Evolutionary conservation across 257 asterid species (phyloP).

Genomic region (Ophiorrhiza pumila): DNA sequence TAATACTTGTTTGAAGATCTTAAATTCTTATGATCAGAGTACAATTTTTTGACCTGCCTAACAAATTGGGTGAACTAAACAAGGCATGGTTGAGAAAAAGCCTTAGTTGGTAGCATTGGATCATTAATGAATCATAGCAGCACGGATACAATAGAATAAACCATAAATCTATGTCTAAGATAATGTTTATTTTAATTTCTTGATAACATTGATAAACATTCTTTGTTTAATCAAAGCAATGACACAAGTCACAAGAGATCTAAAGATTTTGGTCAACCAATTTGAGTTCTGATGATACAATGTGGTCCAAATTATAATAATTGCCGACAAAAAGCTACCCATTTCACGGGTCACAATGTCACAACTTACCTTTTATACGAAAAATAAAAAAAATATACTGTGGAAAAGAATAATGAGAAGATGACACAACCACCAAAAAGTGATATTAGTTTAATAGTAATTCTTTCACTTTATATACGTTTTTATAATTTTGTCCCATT

Average conservation of each 20-base stretch:
- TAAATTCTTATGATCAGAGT: too few relatives aligned
- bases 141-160: not conserved
- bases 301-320: conserved; percentile 7
- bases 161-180: not conserved
- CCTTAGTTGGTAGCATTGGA: not conserved
- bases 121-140: not conserved
- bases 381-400: too few relatives aligned
- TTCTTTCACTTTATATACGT: too few relatives aligned
- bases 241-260: conserved; percentile 7
- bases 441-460: too few relatives aligned
- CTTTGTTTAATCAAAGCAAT: not conserved
- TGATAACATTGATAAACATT: not conserved
- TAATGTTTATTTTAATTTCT: not conserved
- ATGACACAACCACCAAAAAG: too few relatives aligned
- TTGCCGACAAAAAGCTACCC: conserved; percentile 11
- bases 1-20: not conserved
- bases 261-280: conserved; percentile 21
- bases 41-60: not conserved
- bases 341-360: conserved; percentile 11
- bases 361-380: conserved; percentile 2
- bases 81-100: not conserved
- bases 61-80: conserved; percentile 2
- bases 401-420: too few relatives aligned
- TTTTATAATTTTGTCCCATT: too few relatives aligned
- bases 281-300: not conserved